Evolutionary conservation across 2,329 filamentous ascomycete species (phyloP), one percentile per base, ranked within the genome.

Genomic region (Pseudogymnoascus sp.): DNA sequence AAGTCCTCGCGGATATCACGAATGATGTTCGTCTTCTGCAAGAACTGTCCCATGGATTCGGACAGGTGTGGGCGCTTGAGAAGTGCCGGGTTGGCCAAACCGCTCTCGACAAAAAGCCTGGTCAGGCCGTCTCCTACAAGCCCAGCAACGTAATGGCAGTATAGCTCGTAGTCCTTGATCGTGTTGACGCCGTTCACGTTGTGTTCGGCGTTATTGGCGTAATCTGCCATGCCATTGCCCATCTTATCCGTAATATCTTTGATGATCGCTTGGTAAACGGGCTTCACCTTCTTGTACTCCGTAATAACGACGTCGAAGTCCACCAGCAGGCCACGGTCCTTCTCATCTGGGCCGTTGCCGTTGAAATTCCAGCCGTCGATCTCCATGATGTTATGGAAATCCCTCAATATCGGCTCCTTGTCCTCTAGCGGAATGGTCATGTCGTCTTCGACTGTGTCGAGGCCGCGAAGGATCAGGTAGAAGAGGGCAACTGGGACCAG

Each of bases 191-290:
- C 54, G 54, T 37, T 60, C 22, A 60, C 16, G 41, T 60, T 89
- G 74, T 88, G 82, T 68, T 92, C 88, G n/a, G 89, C 86, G 69
- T 93, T 92, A 67, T 88, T 79, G 14, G 84, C 88, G 72, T 94
- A 97, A 75, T 97, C 92, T 39, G 92, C 92, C 93, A 97, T 97
- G 68, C 92, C 92, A 70, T 96, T 92, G 67, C 91, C 92, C 93
- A 97, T 97, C 76, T 89, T 88, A 70, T 86, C 79, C 38, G 90
- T 89, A 71, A 96, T 96, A 68, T 97, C 92, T 75, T 87, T 87
- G 76, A 97, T 92, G 71, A 96, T 91, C 8, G 81, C 83, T 74
- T 82, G 84, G 77, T 97, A 96, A 60, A 82, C 83, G 57, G 85
- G 82, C 79, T 96, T 94, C 74, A 95, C 80, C 76, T 89, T 88